Percentiles rank a stretch among this genome's conserved stretches.
Conservation (phyloP, 768 basidiomycete species). For the Russula lepida region DNA sequence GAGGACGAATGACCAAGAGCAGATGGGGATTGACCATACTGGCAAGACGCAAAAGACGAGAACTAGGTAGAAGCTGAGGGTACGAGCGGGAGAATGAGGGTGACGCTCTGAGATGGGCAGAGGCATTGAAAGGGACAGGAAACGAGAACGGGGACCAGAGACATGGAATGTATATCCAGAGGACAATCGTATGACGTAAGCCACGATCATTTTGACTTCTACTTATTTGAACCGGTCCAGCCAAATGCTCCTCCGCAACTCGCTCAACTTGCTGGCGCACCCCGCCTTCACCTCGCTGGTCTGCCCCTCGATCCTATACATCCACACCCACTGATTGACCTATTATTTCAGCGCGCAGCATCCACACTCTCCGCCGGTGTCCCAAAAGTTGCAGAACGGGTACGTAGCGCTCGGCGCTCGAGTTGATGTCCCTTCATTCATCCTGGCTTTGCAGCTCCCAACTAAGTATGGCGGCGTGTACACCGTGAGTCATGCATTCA, state of each 20-base stretch:
- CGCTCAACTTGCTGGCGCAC: constrained; percentile 44
- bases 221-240: not conserved
- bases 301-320: constrained; percentile 24
- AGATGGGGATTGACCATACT: constrained; percentile 52
- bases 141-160: not conserved
- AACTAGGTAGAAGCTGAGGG: constrained; percentile 49
- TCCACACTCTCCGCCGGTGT: constrained; percentile 75
- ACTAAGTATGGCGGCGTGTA: constrained; percentile 92
- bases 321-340: constrained; percentile 6
- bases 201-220: no score
- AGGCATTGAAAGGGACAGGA: not conserved
- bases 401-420: constrained; percentile 30
- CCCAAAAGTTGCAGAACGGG: constrained; percentile 64
- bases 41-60: constrained; percentile 51
- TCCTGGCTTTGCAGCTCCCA: constrained; percentile 43
- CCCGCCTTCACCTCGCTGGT: constrained; percentile 47
- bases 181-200: no score
- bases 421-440: constrained; percentile 8
- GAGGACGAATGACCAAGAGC: constrained; percentile 56
- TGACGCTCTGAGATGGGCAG: constrained; percentile 27
- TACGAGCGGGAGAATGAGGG: constrained; percentile 31
- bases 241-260: constrained; percentile 42
- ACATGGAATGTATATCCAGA: not conserved
- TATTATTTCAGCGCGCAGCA: constrained; percentile 46
- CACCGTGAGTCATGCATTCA: constrained; percentile 49